phyloP scores from a whole-genome alignment of 441 rosid genomes.

The Populus trichocarpa region DNA sequence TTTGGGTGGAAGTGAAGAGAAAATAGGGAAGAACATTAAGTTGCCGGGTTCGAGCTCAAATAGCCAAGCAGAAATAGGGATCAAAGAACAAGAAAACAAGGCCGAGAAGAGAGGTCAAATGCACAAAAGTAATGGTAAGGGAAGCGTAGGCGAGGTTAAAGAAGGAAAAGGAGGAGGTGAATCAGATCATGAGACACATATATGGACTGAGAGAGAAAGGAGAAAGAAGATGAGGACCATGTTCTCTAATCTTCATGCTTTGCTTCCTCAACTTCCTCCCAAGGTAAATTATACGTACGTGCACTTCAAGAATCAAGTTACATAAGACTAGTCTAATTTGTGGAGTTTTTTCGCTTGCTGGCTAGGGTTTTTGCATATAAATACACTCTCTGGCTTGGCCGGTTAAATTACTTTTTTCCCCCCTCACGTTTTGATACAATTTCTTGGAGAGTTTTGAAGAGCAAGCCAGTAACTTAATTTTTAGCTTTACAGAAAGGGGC shows the following conservation, averaged over 20 bases:
- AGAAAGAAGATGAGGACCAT: constrained; percentile 87
- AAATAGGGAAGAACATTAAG: neutral
- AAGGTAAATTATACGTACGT: constrained; percentile 43
- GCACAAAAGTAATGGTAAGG: constrained; percentile 10
- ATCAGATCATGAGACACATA: constrained; percentile 62
- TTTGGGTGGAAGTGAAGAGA: neutral
- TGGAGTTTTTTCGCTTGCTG: neutral
- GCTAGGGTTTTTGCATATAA: neutral
- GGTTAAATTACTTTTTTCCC: neutral
- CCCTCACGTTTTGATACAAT: neutral
- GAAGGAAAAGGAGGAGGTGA: constrained; percentile 26
- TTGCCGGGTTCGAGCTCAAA: constrained; percentile 11
- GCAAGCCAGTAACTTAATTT: neutral
- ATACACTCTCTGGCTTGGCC: neutral
- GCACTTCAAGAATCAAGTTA: neutral
- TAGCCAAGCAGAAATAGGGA: neutral
- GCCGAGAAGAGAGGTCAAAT: neutral
- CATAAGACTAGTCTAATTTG: neutral
- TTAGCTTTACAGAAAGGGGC: neutral
- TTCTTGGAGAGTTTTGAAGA: neutral
- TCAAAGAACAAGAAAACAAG: neutral
- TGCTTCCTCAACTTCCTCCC: constrained; percentile 80
- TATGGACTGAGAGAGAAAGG: constrained; percentile 80
- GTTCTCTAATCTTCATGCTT: constrained; percentile 71
- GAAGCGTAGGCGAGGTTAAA: constrained; percentile 11